Evolutionary conservation across 2,329 filamentous ascomycete species (phyloP).

Genomic region (Hypoxylon sp.): DNA sequence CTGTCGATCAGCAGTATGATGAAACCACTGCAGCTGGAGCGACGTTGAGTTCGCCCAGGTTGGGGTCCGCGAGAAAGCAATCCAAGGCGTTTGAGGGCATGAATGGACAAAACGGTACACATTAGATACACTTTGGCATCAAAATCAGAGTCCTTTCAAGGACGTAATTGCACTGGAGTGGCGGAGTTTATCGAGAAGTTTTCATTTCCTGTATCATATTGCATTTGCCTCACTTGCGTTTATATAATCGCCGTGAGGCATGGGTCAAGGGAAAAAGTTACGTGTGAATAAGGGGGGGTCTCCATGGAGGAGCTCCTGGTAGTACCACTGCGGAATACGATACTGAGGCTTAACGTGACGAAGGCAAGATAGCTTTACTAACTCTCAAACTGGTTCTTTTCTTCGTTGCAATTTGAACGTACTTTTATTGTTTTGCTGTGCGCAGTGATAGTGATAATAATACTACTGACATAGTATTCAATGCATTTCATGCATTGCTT

Average conservation of each 20-base stretch:
- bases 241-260: slow-evolving; percentile 49
- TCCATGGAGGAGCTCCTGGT: slow-evolving; percentile 14
- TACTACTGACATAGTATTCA: not conserved
- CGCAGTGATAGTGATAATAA: not conserved
- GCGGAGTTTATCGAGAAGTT: slow-evolving; percentile 37
- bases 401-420: not conserved
- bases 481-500: not conserved
- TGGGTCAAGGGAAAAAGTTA: slow-evolving; percentile 43
- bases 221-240: slow-evolving; percentile 35
- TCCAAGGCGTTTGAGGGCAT: slow-evolving; percentile 39
- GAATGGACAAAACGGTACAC: slow-evolving; percentile 50
- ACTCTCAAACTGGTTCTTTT: slow-evolving; percentile 17
- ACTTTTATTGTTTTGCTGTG: not conserved
- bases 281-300: slow-evolving; percentile 27
- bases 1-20: slow-evolving; percentile 51
- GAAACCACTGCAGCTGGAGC: slow-evolving; percentile 48
- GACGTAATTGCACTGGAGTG: slow-evolving; percentile 43
- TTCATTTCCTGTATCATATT: slow-evolving; percentile 47
- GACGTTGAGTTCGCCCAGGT: slow-evolving; percentile 32
- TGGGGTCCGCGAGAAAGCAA: slow-evolving; percentile 25
- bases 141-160: slow-evolving; percentile 24
- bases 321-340: slow-evolving; percentile 23
- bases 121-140: slow-evolving; percentile 40
- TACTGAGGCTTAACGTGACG: slow-evolving; percentile 19
- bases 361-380: slow-evolving; percentile 28